phyloP scores from a whole-genome alignment of 768 basidiomycete genomes.

The Trametes coccinea region DNA sequence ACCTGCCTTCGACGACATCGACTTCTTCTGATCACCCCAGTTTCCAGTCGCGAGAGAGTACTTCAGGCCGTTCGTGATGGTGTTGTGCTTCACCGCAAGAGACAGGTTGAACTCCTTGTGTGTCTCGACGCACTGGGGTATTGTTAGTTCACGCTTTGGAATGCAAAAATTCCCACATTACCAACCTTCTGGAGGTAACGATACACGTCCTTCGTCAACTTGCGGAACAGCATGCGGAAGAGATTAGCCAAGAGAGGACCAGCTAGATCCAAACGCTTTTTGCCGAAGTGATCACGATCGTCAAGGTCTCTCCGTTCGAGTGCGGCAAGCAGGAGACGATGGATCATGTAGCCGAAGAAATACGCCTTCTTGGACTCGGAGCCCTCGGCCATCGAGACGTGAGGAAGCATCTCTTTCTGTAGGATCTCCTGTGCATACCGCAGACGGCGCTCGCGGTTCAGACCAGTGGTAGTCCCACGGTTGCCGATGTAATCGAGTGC shows the following conservation, averaged over 20 bases:
- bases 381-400: slow-evolving; percentile 93
- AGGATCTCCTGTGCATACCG: slow-evolving; percentile 97
- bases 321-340: slow-evolving; percentile 90
- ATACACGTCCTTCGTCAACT: slow-evolving; percentile 95
- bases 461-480: slow-evolving; percentile 91
- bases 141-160: neutral
- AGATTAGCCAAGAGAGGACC: slow-evolving; percentile 95
- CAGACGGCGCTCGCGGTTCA: slow-evolving; percentile 89
- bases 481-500: slow-evolving; percentile 98
- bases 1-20: slow-evolving; percentile 96
- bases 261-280: slow-evolving; percentile 94
- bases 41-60: slow-evolving; percentile 98
- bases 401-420: slow-evolving; percentile 98
- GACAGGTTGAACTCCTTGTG: slow-evolving; percentile 93
- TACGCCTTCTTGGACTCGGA: slow-evolving; percentile 98
- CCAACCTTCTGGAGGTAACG: slow-evolving; percentile 93
- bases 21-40: slow-evolving; percentile 99
- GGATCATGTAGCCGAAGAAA: slow-evolving; percentile 99
- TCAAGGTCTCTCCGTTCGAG: slow-evolving; percentile 94
- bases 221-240: slow-evolving; percentile 97
- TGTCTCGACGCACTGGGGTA: slow-evolving; percentile 85
- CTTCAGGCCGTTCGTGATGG: slow-evolving; percentile 96
- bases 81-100: slow-evolving; percentile 92
- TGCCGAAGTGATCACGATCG: slow-evolving; percentile 99
- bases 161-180: neutral